Conservation (phyloP, 1,284 basidiomycete genomes). For the Tilletia indica region DNA sequence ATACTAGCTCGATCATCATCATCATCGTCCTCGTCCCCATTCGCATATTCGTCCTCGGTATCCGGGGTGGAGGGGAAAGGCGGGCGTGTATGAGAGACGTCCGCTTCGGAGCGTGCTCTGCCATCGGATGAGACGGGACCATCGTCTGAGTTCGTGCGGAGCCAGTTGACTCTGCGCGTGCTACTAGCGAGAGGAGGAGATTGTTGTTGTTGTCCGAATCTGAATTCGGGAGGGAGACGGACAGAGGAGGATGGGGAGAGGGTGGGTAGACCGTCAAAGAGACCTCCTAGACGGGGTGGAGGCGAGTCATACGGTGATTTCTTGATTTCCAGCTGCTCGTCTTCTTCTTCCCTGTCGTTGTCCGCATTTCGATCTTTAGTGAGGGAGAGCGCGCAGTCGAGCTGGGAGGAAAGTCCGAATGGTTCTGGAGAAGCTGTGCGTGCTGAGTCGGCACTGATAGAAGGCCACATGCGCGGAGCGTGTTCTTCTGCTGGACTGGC, state of each 20-base stretch:
- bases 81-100: neutral
- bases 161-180: neutral
- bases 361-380: neutral
- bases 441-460: neutral
- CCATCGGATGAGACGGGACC: neutral
- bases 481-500: neutral
- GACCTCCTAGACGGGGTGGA: neutral
- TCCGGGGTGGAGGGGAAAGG: neutral
- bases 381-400: neutral
- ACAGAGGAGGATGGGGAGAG: neutral
- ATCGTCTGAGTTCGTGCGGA: neutral
- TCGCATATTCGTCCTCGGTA: neutral
- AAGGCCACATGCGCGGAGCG: neutral
- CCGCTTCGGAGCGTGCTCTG: slow-evolving; percentile 10
- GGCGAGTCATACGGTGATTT: slow-evolving; percentile 4
- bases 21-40: neutral
- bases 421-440: neutral
- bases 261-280: slow-evolving; percentile 13
- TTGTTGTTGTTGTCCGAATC: neutral
- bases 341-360: neutral
- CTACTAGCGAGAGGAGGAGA: neutral
- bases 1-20: slow-evolving; percentile 13
- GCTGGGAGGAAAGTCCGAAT: neutral
- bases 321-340: neutral
- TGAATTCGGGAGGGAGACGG: neutral